A percentile compares a stretch with the other conserved stretches of the same genome.
These are phyloP conservation scores for Magnolia changhungtana DNA, from an alignment of 164 flowering plant species.

Conservation along the genomic window DNA sequence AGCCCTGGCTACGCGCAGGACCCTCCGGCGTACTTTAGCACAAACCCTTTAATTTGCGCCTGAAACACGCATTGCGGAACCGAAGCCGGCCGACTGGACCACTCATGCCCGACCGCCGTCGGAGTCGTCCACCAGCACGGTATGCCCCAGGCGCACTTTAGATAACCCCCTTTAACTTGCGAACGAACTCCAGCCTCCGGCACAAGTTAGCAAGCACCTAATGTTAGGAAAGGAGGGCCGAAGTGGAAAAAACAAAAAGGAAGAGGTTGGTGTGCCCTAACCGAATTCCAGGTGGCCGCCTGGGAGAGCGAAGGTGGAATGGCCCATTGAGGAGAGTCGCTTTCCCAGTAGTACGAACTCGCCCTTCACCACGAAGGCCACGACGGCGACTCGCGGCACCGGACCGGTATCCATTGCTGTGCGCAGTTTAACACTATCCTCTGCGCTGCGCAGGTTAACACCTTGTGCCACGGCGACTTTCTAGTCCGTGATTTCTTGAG, in stretches of 20 bases:
- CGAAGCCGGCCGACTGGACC: too few relatives aligned
- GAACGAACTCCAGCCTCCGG: background rate
- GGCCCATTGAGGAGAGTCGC: conserved; percentile 51
- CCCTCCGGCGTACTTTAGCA: background rate
- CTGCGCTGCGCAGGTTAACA: too few relatives aligned
- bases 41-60: background rate
- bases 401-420: conserved; percentile 7
- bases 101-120: too few relatives aligned
- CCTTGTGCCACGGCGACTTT: too few relatives aligned
- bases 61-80: background rate
- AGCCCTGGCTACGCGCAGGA: background rate
- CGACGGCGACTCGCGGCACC: conserved; percentile 48
- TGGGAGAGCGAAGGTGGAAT: conserved; percentile 66
- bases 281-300: conserved; percentile 95
- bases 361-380: conserved; percentile 47
- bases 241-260: background rate
- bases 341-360: conserved; percentile 53
- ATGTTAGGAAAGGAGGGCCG: background rate
- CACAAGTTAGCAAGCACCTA: background rate
- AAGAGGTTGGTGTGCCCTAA: conserved; percentile 7
- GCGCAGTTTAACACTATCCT: too few relatives aligned
- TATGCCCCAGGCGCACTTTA: too few relatives aligned
- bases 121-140: too few relatives aligned
- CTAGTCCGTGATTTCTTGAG: too few relatives aligned
- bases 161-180: too few relatives aligned